A percentile compares a stretch with the other conserved stretches of the same genome.
Evolutionary conservation across 2,329 filamentous ascomycete species (phyloP).

Genomic region (Calonectria henricotiae): DNA sequence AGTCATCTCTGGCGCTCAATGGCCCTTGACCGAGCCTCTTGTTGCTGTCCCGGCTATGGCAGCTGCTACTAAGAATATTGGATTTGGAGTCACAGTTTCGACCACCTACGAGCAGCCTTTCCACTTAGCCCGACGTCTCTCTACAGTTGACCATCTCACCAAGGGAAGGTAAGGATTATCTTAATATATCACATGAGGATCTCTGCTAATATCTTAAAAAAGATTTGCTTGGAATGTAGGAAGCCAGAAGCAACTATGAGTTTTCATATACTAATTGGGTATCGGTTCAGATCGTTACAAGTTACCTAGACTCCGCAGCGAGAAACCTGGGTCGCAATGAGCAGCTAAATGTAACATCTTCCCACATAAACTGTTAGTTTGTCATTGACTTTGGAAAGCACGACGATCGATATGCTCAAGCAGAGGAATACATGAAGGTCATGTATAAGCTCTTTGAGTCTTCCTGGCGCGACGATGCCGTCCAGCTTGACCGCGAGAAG

Average conservation of each 20-base stretch:
- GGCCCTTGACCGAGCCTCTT: slow-evolving; percentile 80
- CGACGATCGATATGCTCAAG: slow-evolving; percentile 77
- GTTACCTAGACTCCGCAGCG: slow-evolving; percentile 80
- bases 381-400: slow-evolving; percentile 61
- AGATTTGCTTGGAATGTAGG: slow-evolving; percentile 72
- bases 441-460: slow-evolving; percentile 79
- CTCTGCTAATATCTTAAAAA: slow-evolving; percentile 13
- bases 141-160: slow-evolving; percentile 79
- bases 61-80: slow-evolving; percentile 77
- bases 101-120: slow-evolving; percentile 83
- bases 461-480: slow-evolving; percentile 79
- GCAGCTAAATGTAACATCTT: slow-evolving; percentile 60
- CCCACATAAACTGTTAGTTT: neutral
- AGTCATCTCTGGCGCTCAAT: slow-evolving; percentile 77
- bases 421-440: slow-evolving; percentile 76
- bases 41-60: slow-evolving; percentile 79
- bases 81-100: slow-evolving; percentile 79
- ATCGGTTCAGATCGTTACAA: slow-evolving; percentile 72
- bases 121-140: slow-evolving; percentile 76
- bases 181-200: rapidly evolving
- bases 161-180: slow-evolving; percentile 67
- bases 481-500: slow-evolving; percentile 71
- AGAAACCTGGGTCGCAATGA: slow-evolving; percentile 74
- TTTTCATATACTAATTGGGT: slow-evolving; percentile 50
- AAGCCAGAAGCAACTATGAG: neutral